These are phyloP conservation scores for Didymella segeticola DNA, from an alignment of 2,329 filamentous ascomycete species.

Conservation along the genomic window DNA sequence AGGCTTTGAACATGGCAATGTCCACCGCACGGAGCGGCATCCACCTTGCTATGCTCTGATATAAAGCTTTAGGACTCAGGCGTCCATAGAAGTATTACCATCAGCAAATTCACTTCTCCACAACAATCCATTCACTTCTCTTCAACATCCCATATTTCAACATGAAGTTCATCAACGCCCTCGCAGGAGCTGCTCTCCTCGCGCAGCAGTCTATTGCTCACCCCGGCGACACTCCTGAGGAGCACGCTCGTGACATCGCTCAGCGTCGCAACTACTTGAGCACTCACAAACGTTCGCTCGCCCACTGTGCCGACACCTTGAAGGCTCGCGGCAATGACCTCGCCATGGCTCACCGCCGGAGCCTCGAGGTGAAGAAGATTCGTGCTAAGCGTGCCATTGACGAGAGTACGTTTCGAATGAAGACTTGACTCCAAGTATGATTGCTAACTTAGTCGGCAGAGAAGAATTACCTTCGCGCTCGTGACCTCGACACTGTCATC, in stretches of 20 bases:
- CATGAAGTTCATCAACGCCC: constrained; percentile 35
- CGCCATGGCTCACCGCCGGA: constrained; percentile 53
- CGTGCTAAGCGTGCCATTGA: constrained; percentile 48
- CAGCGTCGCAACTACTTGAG: constrained; percentile 47
- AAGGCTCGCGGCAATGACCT: constrained; percentile 50
- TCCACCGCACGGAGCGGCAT: neutral
- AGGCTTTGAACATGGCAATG: constrained; percentile 1
- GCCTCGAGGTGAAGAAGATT: constrained; percentile 48
- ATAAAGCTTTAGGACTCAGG: constrained; percentile 8
- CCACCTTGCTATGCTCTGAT: neutral
- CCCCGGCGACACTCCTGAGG: constrained; percentile 45
- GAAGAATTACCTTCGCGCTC: constrained; percentile 36
- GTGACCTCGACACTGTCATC: constrained; percentile 37
- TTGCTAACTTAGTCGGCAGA: constrained; percentile 23
- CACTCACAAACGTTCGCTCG: constrained; percentile 49
- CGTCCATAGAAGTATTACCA: neutral
- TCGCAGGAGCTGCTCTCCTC: constrained; percentile 38
- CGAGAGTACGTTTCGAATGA: constrained; percentile 16
- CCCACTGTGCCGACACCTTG: constrained; percentile 50
- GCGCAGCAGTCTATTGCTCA: constrained; percentile 43
- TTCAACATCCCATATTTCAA: constrained; percentile 7
- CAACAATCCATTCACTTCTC: constrained; percentile 6
- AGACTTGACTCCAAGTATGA: neutral
- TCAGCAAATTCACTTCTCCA: constrained; percentile 9
- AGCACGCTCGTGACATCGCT: constrained; percentile 44